phyloP scores from a whole-genome alignment of 257 asterid genomes.

The Eustoma russellianum region DNA sequence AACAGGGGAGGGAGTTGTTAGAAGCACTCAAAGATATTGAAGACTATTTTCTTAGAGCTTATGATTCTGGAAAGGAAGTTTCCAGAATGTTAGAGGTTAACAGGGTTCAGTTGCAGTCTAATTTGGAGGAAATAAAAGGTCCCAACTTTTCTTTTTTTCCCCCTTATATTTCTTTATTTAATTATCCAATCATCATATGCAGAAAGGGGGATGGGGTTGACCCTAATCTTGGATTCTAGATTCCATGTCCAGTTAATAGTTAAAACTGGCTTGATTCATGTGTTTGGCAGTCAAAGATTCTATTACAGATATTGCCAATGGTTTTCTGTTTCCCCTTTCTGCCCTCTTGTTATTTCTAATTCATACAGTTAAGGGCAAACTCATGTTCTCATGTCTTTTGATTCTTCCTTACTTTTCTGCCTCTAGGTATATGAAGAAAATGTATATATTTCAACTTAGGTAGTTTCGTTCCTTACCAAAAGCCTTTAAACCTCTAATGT shows the following conservation, averaged over 20 bases:
- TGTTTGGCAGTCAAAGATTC: no score
- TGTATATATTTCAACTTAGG: no score
- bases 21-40: slow-evolving; percentile 82
- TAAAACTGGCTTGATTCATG: no score
- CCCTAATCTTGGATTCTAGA: no score
- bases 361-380: neutral
- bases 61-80: slow-evolving; percentile 85
- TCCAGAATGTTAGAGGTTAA: slow-evolving; percentile 88
- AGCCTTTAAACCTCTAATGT: slow-evolving; percentile 3
- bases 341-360: neutral
- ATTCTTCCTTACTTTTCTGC: neutral
- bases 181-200: no score
- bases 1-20: slow-evolving; percentile 72
- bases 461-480: neutral
- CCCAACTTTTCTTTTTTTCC: neutral
- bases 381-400: neutral
- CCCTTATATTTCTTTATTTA: neutral
- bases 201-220: no score
- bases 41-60: slow-evolving; percentile 71
- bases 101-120: slow-evolving; percentile 71
- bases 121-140: slow-evolving; percentile 87
- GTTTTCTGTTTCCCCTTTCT: neutral
- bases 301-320: no score
- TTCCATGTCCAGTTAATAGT: no score
- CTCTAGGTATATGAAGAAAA: neutral